A percentile compares a stretch with the other conserved stretches of the same genome.
Evolutionary conservation across 2,329 filamentous ascomycete species (phyloP).

Genomic region (Aspergillus hiratsukae): DNA sequence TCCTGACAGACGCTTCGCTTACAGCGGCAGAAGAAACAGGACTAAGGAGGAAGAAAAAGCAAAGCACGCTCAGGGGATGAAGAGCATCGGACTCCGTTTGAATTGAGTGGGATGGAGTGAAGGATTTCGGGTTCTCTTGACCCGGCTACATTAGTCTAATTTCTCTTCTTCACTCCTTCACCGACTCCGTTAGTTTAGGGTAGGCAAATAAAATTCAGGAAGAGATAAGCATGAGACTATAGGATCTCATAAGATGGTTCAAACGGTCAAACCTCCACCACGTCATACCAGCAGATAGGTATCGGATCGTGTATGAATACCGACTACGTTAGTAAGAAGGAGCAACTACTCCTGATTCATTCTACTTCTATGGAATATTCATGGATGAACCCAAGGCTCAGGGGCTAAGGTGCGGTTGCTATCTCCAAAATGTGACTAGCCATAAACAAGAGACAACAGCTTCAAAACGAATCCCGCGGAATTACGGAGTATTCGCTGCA

Average conservation of each 20-base stretch:
- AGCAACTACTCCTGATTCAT: not conserved
- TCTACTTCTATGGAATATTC: not conserved
- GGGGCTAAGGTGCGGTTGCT: not conserved
- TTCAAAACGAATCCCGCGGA: not conserved
- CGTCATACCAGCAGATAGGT: not conserved
- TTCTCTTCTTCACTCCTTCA: not conserved
- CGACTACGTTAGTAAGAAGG: not conserved
- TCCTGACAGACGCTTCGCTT: conserved; percentile 2
- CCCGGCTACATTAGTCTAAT: no score
- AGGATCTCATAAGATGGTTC: not conserved
- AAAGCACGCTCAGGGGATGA: not conserved
- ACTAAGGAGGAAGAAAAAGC: not conserved
- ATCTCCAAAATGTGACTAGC: not conserved
- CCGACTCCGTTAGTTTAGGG: no score
- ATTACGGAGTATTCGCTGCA: not conserved
- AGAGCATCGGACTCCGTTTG: not conserved
- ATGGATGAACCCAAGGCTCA: not conserved
- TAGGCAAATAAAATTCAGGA: not conserved
- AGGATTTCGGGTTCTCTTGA: not conserved
- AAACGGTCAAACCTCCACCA: not conserved
- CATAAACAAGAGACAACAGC: no score
- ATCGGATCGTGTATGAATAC: not conserved
- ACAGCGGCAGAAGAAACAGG: conserved; percentile 8
- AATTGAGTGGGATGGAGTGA: not conserved
- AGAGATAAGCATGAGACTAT: not conserved